phyloP scores from a whole-genome alignment of 768 basidiomycete genomes.

The Leccinum imitatum region DNA sequence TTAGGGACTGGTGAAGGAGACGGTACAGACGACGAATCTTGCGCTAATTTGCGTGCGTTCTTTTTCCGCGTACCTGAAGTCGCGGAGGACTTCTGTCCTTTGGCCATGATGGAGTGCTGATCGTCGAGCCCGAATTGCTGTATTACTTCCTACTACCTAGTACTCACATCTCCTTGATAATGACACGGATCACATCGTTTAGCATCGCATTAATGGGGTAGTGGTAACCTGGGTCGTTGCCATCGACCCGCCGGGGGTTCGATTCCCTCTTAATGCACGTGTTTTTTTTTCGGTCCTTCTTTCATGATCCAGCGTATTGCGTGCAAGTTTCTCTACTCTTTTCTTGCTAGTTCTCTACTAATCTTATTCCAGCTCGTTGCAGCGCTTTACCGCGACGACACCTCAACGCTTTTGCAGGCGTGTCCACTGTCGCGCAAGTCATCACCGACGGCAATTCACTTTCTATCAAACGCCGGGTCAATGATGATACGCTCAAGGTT shows the following conservation, averaged over 20 bases:
- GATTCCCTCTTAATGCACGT: constrained; percentile 50
- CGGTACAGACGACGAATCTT: constrained; percentile 21
- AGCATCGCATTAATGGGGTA: constrained; percentile 41
- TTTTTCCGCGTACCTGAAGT: constrained; percentile 89
- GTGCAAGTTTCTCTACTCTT: constrained; percentile 12
- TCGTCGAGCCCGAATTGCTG: neutral
- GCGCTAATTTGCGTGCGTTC: constrained; percentile 73
- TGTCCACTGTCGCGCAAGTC: no score
- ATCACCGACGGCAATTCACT: neutral
- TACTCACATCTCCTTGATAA: neutral
- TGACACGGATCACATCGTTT: neutral
- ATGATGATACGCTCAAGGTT: constrained; percentile 52
- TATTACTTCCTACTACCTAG: neutral
- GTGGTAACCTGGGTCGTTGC: constrained; percentile 69
- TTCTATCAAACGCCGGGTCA: constrained; percentile 37
- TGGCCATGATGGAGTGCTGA: constrained; percentile 35
- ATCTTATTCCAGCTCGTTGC: constrained; percentile 5
- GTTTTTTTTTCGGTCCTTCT: neutral
- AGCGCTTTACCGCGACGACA: constrained; percentile 1
- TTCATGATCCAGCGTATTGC: neutral
- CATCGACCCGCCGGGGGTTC: constrained; percentile 85
- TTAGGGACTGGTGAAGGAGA: constrained; percentile 39
- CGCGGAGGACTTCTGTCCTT: constrained; percentile 71
- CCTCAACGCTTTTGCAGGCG: constrained; percentile 3
- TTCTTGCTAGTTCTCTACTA: neutral